These are phyloP conservation scores for Fusarium duplospermum DNA, from an alignment of 2,329 filamentous ascomycete genomes.

Conservation along the genomic window DNA sequence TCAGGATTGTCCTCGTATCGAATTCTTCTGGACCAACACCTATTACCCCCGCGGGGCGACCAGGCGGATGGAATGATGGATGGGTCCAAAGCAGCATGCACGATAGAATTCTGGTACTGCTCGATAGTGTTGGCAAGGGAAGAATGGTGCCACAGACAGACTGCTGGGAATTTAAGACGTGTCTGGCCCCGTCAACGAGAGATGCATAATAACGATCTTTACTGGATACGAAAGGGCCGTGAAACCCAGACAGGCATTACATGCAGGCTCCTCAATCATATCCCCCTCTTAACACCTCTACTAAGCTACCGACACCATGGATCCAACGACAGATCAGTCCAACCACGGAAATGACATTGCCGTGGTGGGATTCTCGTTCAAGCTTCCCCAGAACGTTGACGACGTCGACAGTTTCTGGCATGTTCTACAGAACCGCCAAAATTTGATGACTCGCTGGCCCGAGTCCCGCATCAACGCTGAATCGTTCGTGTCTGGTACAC, in stretches of 20 bases:
- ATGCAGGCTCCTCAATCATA: background rate
- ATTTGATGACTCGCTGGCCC: background rate
- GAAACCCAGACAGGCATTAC: background rate
- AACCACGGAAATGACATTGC: background rate
- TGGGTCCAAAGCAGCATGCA: background rate
- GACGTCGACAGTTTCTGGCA: background rate
- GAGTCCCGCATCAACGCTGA: background rate
- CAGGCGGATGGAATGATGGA: background rate
- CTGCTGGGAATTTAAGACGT: background rate
- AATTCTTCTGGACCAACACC: too few relatives aligned
- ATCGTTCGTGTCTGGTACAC: background rate
- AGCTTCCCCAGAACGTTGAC: background rate
- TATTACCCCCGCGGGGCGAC: background rate
- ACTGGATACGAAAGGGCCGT: background rate
- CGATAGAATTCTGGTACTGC: background rate
- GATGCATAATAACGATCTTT: background rate
- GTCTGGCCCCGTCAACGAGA: background rate
- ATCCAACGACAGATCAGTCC: background rate
- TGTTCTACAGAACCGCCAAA: background rate
- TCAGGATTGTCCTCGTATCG: too few relatives aligned
- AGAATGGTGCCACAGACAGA: background rate
- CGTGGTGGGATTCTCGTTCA: background rate
- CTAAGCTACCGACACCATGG: background rate
- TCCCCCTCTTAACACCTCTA: background rate
- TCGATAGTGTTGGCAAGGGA: too few relatives aligned